phyloP scores from a whole-genome alignment of 202 grass and related monocot genomes.

The Hordeum pubiflorum region DNA sequence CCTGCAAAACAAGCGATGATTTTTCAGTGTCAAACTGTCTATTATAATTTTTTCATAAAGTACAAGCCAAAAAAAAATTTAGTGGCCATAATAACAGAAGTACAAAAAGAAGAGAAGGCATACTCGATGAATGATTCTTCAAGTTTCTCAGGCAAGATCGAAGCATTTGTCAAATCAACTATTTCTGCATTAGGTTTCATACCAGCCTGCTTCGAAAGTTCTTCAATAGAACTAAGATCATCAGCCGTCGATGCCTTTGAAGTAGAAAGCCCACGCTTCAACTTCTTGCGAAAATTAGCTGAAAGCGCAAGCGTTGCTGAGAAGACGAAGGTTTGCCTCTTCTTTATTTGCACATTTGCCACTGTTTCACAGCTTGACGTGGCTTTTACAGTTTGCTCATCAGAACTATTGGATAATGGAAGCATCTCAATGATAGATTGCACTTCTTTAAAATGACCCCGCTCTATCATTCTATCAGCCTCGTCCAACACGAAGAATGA shows the following conservation, averaged over 20 bases:
- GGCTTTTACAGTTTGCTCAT: slow-evolving; percentile 20
- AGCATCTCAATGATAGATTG: slow-evolving; percentile 96
- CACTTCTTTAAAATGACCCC: slow-evolving; percentile 82
- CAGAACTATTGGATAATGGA: slow-evolving; percentile 40
- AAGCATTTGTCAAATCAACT: slow-evolving; percentile 82
- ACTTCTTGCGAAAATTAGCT: slow-evolving; percentile 88
- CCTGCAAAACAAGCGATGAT: slow-evolving; percentile 34
- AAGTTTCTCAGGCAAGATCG: slow-evolving; percentile 84
- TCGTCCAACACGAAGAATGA: slow-evolving; percentile 98
- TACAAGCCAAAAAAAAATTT: not conserved
- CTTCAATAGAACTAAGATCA: slow-evolving; percentile 72
- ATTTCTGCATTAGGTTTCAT: slow-evolving; percentile 91
- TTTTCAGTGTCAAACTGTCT: not conserved
- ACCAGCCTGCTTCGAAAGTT: slow-evolving; percentile 76
- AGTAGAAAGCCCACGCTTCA: slow-evolving; percentile 66
- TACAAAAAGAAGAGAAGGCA: slow-evolving; percentile 20
- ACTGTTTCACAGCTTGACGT: slow-evolving; percentile 49
- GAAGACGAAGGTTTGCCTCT: slow-evolving; percentile 95
- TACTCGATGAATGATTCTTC: slow-evolving; percentile 97
- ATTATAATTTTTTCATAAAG: not conserved
- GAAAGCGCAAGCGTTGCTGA: slow-evolving; percentile 92
- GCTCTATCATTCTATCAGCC: slow-evolving; percentile 97
- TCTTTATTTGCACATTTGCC: slow-evolving; percentile 70
- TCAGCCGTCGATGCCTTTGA: slow-evolving; percentile 39
- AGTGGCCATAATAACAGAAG: not conserved